Base-by-base conservation (phyloP, 805 yeast species). In the Yarrowia sp. region DNA sequence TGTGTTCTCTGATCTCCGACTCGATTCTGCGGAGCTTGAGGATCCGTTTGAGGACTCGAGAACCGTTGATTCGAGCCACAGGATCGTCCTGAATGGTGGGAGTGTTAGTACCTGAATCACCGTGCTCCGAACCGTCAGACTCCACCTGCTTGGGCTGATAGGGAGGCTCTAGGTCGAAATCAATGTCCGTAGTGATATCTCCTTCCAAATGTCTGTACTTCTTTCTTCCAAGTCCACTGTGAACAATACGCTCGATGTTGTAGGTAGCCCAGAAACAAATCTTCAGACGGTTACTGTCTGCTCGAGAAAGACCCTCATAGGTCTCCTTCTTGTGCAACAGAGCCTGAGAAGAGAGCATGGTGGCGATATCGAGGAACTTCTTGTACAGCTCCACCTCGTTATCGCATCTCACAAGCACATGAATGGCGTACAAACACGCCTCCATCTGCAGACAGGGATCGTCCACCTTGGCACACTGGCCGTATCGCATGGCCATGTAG, bases 381-480 rank as follows among this genome's bases (percentile, higher is more conserved):
- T 63, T 63, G 67, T 63, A 63, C 55, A 63, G 56, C 46, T 63
- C 67, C 26, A 63, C 67, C 48, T 87, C 90, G 64, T 84, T 80
- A 72, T 87, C 90, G 2, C 89, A 86, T 74, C 90, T 79, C 66
- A 86, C 84, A 66, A 87, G 77, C 70, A 86, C 86, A 22, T 85
- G 79, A 8, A 86, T 84, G 12, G 87, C 77, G 61, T 87, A 73
- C 1, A 87, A 79, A 50, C 85, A 75, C 5, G 87, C 79, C 75
- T 86, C 89, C 45, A 87, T 79, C 72, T 83, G 83, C 73, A 84
- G 82, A 55, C 82, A 75, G 32, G 79, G 79, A 16, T 80, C 75
- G 55, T 83, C 75, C 15, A 77, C 74, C 38, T 79, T 76, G 70
- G 86, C 82, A 71, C 83, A 79, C 7, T 86, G 79, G 4, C 85